phyloP scores from a whole-genome alignment of 1,284 basidiomycete species.

The Microbotryum saponariae region DNA sequence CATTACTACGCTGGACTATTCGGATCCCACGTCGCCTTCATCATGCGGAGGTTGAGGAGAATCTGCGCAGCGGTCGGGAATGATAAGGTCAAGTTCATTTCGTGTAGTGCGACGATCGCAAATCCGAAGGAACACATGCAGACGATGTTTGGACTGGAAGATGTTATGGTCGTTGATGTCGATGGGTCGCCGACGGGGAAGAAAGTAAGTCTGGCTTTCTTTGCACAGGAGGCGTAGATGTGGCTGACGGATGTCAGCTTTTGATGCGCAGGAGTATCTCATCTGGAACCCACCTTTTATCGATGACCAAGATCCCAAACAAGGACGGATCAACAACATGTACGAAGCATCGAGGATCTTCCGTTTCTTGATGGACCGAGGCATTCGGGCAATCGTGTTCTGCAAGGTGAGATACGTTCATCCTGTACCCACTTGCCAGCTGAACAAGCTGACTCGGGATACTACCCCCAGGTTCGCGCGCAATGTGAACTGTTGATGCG shows the following conservation, averaged over 20 bases:
- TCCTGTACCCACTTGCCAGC: not conserved
- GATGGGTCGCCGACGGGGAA: slow-evolving; percentile 76
- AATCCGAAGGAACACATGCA: slow-evolving; percentile 70
- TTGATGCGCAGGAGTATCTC: slow-evolving; percentile 42
- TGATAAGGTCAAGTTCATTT: slow-evolving; percentile 58
- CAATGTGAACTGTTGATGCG: slow-evolving; percentile 79
- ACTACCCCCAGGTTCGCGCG: slow-evolving; percentile 55
- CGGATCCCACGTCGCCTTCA: slow-evolving; percentile 63
- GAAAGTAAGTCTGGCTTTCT: slow-evolving; percentile 48
- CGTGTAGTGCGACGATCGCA: slow-evolving; percentile 80
- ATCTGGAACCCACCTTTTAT: slow-evolving; percentile 67
- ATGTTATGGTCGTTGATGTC: slow-evolving; percentile 62
- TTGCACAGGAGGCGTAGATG: too few relatives aligned
- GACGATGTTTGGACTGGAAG: slow-evolving; percentile 61
- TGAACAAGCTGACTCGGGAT: not conserved
- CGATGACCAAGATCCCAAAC: slow-evolving; percentile 52
- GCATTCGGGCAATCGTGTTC: slow-evolving; percentile 75
- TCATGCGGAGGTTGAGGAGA: slow-evolving; percentile 58
- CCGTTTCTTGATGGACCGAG: slow-evolving; percentile 70
- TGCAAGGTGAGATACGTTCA: slow-evolving; percentile 56
- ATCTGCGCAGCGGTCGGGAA: slow-evolving; percentile 79
- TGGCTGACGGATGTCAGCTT: slow-evolving; percentile 42
- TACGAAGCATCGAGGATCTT: slow-evolving; percentile 67
- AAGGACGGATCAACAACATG: slow-evolving; percentile 58
- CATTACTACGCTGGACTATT: slow-evolving; percentile 39